Conservation (phyloP, 306 rosid species). For the Lupinus albus region DNA sequence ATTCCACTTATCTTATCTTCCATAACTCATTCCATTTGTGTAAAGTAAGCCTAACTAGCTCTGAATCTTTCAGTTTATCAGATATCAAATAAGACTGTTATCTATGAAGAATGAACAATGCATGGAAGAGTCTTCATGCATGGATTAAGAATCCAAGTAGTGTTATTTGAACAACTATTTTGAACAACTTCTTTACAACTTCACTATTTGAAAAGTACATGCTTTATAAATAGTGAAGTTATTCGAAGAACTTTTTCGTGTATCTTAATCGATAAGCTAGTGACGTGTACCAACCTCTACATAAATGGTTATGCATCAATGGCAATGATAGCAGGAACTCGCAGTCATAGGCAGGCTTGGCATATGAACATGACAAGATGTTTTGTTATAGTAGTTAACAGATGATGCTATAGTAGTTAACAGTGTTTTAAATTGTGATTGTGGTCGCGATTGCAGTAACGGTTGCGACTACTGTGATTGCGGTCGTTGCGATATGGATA, state of each 20-base stretch:
- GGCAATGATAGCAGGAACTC: not conserved
- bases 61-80: not conserved
- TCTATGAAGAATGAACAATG: not conserved
- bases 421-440: no score
- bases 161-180: not conserved
- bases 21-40: not conserved
- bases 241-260: not conserved
- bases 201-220: not conserved
- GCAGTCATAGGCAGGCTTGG: no score
- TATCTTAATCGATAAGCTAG: not conserved
- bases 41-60: conserved; percentile 1
- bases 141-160: not conserved
- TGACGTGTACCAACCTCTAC: not conserved
- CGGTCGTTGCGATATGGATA: no score
- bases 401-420: no score
- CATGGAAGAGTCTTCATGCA: not conserved
- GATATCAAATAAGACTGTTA: not conserved
- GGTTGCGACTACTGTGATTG: no score
- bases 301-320: not conserved
- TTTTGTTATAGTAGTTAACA: no score
- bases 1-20: not conserved
- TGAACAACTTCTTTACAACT: not conserved
- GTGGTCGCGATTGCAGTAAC: no score
- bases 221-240: not conserved
- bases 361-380: no score